Conservation (phyloP, 176 grass and related monocot genomes). For the Hsuehochloa calcarea region DNA sequence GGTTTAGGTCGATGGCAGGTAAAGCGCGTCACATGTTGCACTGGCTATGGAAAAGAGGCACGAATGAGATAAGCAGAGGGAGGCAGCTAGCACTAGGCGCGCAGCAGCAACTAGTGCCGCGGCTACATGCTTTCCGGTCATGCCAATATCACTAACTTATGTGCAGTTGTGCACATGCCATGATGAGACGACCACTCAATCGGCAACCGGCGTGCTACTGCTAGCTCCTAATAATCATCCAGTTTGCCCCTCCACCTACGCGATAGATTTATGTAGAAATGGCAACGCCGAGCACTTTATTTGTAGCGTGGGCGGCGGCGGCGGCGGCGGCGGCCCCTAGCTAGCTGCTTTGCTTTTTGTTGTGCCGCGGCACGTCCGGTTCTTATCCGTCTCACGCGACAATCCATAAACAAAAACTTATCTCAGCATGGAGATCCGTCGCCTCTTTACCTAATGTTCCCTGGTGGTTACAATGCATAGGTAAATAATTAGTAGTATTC, state of each 20-base stretch:
- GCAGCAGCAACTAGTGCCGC: neutral
- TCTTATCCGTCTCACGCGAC: slow-evolving; percentile 5
- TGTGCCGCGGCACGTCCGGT: neutral
- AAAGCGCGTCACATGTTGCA: neutral
- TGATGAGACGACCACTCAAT: neutral
- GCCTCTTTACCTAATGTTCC: neutral
- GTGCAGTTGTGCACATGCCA: neutral
- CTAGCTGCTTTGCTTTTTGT: neutral
- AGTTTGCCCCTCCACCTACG: neutral
- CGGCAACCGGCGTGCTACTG: too few species aligned
- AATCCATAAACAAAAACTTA: neutral
- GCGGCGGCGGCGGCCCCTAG: too few species aligned
- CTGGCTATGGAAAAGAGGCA: neutral
- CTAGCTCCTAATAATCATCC: neutral
- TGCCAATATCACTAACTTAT: neutral
- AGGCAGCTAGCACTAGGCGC: neutral
- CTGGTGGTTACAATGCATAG: neutral
- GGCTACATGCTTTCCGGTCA: neutral
- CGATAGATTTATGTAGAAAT: neutral
- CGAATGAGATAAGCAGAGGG: neutral
- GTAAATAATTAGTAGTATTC: neutral
- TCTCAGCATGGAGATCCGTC: neutral
- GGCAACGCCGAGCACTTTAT: neutral
- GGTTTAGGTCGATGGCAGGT: slow-evolving; percentile 34
- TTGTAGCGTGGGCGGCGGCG: too few species aligned